Evolutionary conservation across 2,329 filamentous ascomycete genomes (phyloP).

Genomic region (Penicillium aurantiogriseum): DNA sequence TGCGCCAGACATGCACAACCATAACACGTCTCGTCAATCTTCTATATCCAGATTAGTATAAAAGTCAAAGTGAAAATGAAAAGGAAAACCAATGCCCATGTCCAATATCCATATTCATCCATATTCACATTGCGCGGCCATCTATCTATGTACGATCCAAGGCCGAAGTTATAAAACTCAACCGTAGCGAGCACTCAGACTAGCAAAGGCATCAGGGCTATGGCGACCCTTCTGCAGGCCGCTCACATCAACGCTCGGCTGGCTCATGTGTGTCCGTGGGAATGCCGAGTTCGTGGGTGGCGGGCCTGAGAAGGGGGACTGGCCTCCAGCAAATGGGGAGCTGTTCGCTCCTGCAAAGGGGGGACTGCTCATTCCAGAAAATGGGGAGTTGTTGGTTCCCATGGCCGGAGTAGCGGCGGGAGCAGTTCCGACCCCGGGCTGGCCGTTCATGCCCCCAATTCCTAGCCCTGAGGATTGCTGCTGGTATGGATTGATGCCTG

Average conservation of each 20-base stretch:
- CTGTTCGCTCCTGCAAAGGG: conserved; percentile 4
- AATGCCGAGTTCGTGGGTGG: conserved; percentile 21
- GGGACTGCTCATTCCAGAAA: conserved; percentile 3
- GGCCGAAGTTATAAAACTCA: conserved; percentile 13
- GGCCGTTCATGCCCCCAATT: background rate
- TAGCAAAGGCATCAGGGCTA: conserved; percentile 53
- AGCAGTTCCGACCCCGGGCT: background rate
- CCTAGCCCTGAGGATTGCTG: conserved; percentile 6
- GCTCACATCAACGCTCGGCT: conserved; percentile 50
- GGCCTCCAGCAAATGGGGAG: conserved; percentile 2
- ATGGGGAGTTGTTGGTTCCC: conserved; percentile 3
- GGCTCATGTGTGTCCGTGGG: conserved; percentile 43
- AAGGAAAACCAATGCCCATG: background rate
- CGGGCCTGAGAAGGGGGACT: conserved; percentile 7
- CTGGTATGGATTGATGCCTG: conserved; percentile 17
- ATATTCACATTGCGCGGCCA: conserved; percentile 5
- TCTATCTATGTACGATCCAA: background rate
- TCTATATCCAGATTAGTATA: conserved; percentile 19
- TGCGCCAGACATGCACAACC: conserved; percentile 16
- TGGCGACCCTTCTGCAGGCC: conserved; percentile 49
- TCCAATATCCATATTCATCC: conserved; percentile 5
- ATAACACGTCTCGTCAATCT: conserved; percentile 15
- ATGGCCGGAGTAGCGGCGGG: background rate
- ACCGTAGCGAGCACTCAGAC: conserved; percentile 48
- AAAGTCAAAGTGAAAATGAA: background rate